Evolutionary conservation across 2,329 filamentous ascomycete genomes (phyloP), one percentile per base, ranked within the genome.

Genomic region (Ophiostoma sp.): DNA sequence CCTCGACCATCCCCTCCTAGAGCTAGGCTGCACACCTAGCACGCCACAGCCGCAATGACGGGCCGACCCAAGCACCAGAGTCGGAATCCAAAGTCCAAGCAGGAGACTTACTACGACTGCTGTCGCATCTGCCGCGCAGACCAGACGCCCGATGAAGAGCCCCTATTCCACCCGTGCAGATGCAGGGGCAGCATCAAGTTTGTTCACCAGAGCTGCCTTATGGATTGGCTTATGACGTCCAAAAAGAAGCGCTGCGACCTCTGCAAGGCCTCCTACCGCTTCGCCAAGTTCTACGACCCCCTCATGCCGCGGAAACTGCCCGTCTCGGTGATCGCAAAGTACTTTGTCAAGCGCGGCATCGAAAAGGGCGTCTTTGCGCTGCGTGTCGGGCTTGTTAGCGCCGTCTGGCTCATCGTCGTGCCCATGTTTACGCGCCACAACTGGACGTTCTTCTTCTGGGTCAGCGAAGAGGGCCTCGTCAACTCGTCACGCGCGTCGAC

Each of bases 211-310:
- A 92, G 96, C 78, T 99, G 95, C 79, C 82, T 99, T 80, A 97
- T 99, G 90, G 94, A 98, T 80, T 99, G 95, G 95, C 85, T 99
- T 31, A 94, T 93, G 67, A 96, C 99, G 80, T 98, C 95, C 1
- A 94, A 99, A 79, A 99, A 99, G 86, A 98, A 98, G 80, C 92
- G 99, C 83, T 99, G 96, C 84, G 95, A 99, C 82, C 89, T 99
- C 48, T 99, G 95, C 88, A 99, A 99, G 83, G 99, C 95, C 2
- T 90, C 94, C 0, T 99, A 98, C 78, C 91, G 93, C 72, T 99
- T 99, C 83, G 99, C 95, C 69, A 99, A 99, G 80, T 87, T 99
- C 54, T 99, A 99, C 82, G 89, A 94, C 72, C 93, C 93, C 4
- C 87, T 94, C 77, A 99, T 99, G 95, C 96, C 95, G 1, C 86